Conservation (phyloP, 2,329 filamentous ascomycete genomes). For the Calonectria hawksworthii region DNA sequence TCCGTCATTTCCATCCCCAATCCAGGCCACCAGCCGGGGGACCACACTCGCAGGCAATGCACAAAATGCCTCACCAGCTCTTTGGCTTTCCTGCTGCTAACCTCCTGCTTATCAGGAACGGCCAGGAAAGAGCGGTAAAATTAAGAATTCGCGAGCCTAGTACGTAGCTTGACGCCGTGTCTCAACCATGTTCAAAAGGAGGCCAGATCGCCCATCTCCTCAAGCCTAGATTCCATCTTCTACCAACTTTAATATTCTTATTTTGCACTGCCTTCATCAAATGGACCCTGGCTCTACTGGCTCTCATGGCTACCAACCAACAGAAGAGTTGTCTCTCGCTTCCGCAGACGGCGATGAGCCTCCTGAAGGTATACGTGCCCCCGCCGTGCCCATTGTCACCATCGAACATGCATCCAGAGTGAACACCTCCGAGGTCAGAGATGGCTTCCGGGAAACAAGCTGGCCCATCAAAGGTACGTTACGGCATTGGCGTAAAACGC, state of each 20-base stretch:
- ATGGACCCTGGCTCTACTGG: background rate
- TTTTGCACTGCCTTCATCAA: background rate
- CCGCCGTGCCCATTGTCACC: background rate
- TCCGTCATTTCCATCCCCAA: background rate
- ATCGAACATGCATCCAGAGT: background rate
- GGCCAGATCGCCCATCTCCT: background rate
- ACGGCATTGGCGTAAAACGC: background rate
- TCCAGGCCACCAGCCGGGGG: background rate
- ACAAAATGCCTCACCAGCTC: conserved; percentile 10
- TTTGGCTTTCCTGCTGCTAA: background rate
- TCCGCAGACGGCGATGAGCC: background rate
- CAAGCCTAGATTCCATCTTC: background rate
- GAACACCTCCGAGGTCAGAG: background rate
- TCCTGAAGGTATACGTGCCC: background rate
- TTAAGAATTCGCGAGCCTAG: background rate
- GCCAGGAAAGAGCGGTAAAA: background rate
- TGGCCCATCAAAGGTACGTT: background rate
- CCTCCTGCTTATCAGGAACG: background rate
- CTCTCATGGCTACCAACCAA: background rate
- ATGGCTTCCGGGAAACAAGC: background rate
- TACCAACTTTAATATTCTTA: background rate
- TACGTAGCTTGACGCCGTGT: background rate
- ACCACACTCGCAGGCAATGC: background rate
- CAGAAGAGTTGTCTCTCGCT: background rate
- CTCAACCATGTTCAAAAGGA: background rate